Conservation (phyloP, 1,284 basidiomycete species). For the Cryptococcus jaspeensis region DNA sequence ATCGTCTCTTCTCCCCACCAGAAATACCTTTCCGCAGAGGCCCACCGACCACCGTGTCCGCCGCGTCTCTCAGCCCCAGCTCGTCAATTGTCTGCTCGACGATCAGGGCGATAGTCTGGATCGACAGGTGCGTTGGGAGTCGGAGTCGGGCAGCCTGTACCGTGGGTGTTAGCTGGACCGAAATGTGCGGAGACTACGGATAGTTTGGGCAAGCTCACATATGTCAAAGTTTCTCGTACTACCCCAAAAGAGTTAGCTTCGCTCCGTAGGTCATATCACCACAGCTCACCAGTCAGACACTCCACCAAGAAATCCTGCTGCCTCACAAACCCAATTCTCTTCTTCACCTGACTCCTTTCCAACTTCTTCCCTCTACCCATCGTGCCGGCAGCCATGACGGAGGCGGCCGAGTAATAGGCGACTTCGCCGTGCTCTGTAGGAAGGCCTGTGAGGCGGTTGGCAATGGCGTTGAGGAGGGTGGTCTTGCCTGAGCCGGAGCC, state of each 20-base stretch:
- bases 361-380: constrained; percentile 11
- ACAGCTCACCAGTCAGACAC: constrained; percentile 46
- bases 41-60: constrained; percentile 56
- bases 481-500: constrained; percentile 52
- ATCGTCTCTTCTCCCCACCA: constrained; percentile 75
- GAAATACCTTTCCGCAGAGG: constrained; percentile 64
- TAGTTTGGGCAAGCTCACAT: constrained; percentile 20
- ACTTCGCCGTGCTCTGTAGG: constrained; percentile 46
- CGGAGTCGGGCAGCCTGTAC: constrained; percentile 54
- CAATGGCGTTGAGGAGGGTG: constrained; percentile 52
- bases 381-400: constrained; percentile 1
- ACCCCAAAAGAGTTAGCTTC: not conserved
- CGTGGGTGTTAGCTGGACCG: not conserved
- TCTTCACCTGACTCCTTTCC: constrained; percentile 36
- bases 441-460: constrained; percentile 44
- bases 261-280: not conserved
- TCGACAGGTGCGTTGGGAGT: constrained; percentile 52
- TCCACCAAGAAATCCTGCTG: constrained; percentile 51
- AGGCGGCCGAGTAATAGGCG: constrained; percentile 20
- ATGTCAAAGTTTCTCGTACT: constrained; percentile 58
- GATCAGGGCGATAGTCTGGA: constrained; percentile 46
- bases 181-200: not conserved
- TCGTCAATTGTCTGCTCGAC: constrained; percentile 59
- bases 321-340: constrained; percentile 49
- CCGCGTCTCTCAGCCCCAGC: constrained; percentile 57